Evolutionary conservation across 306 rosid genomes (phyloP), one percentile per base, ranked within the genome.

Genomic region (Cucumis melo): DNA sequence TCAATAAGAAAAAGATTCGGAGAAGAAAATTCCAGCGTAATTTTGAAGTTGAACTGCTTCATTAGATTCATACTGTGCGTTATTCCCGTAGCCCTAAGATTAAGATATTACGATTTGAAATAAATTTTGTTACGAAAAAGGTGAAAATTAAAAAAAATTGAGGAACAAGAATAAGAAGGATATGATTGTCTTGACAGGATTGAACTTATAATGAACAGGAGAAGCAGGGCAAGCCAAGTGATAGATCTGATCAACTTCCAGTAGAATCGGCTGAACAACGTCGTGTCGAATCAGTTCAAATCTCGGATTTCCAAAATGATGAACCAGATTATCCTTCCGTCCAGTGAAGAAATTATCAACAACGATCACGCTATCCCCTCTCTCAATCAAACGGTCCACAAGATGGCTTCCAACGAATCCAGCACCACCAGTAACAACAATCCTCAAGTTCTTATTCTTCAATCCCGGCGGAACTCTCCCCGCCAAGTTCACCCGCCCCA

Each of bases 191-290:
- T 93, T 93, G 83, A 93, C 97, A 0, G 98, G 98, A 53, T 93
- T 93, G 85, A 83, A 93, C 87, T 93, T 93, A 90, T 93, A 93
- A 77, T 91, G 94, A 17, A 93, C 98, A 0, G 98, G 98, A 8
- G 97, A 91, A 57, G 97, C 97, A 21, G 98, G 98, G 78, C 98
- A 93, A 77, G 98, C 98, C 64, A 93, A 62, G 62, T 93, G 98
- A 65, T 91, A 93, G 87, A 93, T 93, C 91, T 93, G 97, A 39
- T 93, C 98, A 41, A 93, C 97, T 75, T 93, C 98, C 50, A 93
- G 81, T 10, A 91, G 87, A 74, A 93, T 86, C 12, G 97, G 92
- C 79, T 88, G 86, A 59, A 93, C 98, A 51, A 93, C 97, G 82
- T 93, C 98, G 86, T 93, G 98, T 5, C 98, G 84, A 24, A 93